These are phyloP conservation scores for Lasiosphaeria ovina DNA, from an alignment of 495 filamentous ascomycete species.

Conservation along the genomic window DNA sequence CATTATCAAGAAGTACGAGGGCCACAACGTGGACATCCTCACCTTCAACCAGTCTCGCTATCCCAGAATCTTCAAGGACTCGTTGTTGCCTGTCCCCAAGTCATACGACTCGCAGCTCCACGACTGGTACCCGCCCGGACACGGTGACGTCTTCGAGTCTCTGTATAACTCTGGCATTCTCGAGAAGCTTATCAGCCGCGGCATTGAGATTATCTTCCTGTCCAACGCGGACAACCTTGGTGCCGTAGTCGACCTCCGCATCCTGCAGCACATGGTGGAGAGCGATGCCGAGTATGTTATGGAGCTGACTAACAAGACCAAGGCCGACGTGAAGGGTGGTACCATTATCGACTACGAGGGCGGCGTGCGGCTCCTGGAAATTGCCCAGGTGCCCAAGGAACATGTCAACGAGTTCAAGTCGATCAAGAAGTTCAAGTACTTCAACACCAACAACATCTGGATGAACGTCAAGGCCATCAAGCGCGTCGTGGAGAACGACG, in stretches of 20 bases:
- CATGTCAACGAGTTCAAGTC: constrained; percentile 99
- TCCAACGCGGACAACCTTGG: constrained; percentile 99
- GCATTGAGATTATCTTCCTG: constrained; percentile 97
- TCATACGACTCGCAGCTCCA: constrained; percentile 80
- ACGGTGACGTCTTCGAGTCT: constrained; percentile 99
- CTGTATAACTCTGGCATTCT: constrained; percentile 99
- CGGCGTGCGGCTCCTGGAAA: constrained; percentile 92
- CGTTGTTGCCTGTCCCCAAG: constrained; percentile 93
- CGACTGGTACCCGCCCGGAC: constrained; percentile 98
- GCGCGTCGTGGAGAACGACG: constrained; percentile 97
- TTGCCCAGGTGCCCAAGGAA: constrained; percentile 99
- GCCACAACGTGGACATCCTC: constrained; percentile 98
- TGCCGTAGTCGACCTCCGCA: constrained; percentile 94
- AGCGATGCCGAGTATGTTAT: constrained; percentile 96
- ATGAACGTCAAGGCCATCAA: constrained; percentile 97
- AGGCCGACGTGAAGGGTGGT: constrained; percentile 99
- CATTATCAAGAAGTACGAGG: constrained; percentile 99
- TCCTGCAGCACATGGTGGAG: constrained; percentile 99
- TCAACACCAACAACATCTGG: constrained; percentile 99
- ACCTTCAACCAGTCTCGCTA: constrained; percentile 99
- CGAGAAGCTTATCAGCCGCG: constrained; percentile 89
- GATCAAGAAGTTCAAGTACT: constrained; percentile 99
- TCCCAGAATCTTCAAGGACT: constrained; percentile 96
- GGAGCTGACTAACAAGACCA: constrained; percentile 99
- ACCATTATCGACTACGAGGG: constrained; percentile 99